A percentile compares a stretch with the other conserved stretches of the same genome.
These are phyloP conservation scores for Globisporangium spiculum DNA, from an alignment of 352 stramenopile genomes.

Conservation along the genomic window DNA sequence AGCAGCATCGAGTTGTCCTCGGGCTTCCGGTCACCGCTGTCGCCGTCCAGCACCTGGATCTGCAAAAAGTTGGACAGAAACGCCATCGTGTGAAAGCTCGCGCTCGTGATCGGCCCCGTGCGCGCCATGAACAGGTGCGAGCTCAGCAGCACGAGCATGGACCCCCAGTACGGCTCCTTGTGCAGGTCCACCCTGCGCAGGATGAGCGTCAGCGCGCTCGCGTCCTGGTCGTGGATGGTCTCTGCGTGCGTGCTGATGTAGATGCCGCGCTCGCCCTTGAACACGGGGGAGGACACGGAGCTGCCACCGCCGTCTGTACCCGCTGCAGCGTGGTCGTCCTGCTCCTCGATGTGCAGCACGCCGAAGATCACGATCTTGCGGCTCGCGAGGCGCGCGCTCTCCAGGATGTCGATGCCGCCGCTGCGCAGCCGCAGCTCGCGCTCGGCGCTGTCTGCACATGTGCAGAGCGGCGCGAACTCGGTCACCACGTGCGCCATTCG, in stretches of 20 bases:
- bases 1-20: constrained; percentile 44
- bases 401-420: constrained; percentile 46
- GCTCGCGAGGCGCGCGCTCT: constrained; percentile 35
- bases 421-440: constrained; percentile 40
- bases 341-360: constrained; percentile 38
- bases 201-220: constrained; percentile 46
- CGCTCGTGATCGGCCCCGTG: constrained; percentile 31
- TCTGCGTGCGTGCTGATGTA: constrained; percentile 49
- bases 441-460: constrained; percentile 22
- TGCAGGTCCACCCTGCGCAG: constrained; percentile 48
- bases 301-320: background rate
- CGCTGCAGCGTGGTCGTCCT: constrained; percentile 6
- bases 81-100: constrained; percentile 40
- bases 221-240: constrained; percentile 46
- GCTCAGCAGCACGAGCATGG: constrained; percentile 51
- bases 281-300: background rate
- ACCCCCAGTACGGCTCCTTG: constrained; percentile 59
- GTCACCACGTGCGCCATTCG: constrained; percentile 5
- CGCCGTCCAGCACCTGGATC: constrained; percentile 38
- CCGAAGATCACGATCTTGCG: constrained; percentile 59
- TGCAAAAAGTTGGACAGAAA: constrained; percentile 52
- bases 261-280: constrained; percentile 37
- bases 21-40: constrained; percentile 4
- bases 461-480: constrained; percentile 61
- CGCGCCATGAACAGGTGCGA: constrained; percentile 54